Evolutionary conservation across 2,329 filamentous ascomycete species (phyloP).

Genomic region (Monosporascus sp.): DNA sequence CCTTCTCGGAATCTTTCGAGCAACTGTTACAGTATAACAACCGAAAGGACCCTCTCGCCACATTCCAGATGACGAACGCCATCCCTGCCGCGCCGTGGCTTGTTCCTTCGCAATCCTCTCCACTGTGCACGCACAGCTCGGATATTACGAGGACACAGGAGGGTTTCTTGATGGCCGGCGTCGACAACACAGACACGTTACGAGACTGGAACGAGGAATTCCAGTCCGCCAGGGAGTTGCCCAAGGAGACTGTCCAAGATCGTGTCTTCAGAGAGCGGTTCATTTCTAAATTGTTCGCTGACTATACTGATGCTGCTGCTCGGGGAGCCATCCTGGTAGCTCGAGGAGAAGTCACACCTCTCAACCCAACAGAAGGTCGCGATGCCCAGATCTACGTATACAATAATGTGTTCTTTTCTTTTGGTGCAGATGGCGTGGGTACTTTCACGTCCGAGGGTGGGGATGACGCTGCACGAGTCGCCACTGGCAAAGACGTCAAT

Average conservation of each 20-base stretch:
- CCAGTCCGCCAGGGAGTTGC: slow-evolving; percentile 90
- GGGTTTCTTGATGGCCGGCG: slow-evolving; percentile 80
- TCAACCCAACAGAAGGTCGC: slow-evolving; percentile 88
- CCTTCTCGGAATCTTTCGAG: slow-evolving; percentile 71
- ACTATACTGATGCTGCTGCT: slow-evolving; percentile 94
- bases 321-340: slow-evolving; percentile 89
- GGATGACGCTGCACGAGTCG: slow-evolving; percentile 91
- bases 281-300: slow-evolving; percentile 91
- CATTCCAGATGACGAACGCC: slow-evolving; percentile 93
- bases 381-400: slow-evolving; percentile 99
- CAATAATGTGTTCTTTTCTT: slow-evolving; percentile 99
- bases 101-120: slow-evolving; percentile 63
- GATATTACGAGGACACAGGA: slow-evolving; percentile 91
- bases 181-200: slow-evolving; percentile 89
- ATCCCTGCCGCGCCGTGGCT: slow-evolving; percentile 91
- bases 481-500: slow-evolving; percentile 92
- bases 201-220: slow-evolving; percentile 99
- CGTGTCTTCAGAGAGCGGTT: slow-evolving; percentile 92
- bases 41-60: slow-evolving; percentile 79
- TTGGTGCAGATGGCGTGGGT: slow-evolving; percentile 92
- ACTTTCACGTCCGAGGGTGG: slow-evolving; percentile 96
- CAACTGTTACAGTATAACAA: slow-evolving; percentile 80
- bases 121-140: slow-evolving; percentile 64
- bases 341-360: slow-evolving; percentile 81
- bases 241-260: slow-evolving; percentile 90